Base-by-base conservation (phyloP, 192 early-diverging fungal species). In the Backusella mclennaniae region DNA sequence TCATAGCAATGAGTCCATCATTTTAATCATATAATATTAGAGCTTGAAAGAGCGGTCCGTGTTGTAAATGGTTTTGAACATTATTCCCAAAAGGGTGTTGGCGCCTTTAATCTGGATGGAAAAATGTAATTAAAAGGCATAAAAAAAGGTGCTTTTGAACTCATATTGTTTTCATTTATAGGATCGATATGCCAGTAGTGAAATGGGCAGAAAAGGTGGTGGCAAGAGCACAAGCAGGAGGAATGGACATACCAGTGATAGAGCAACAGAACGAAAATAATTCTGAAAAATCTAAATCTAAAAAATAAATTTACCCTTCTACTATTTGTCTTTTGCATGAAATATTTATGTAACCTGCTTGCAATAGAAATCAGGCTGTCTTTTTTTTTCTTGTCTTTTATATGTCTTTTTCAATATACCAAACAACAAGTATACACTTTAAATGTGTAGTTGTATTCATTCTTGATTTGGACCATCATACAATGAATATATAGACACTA, bases 31-130 rank as follows among this genome's bases (percentile, higher is more conserved):
- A 4, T 56, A 12, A 14, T 7, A 31, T 26, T 71, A 89, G 92
- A 90, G 31, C 84, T 95, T 56, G 85, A 84, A 23, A 83, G 90
- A 9, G 95, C 95, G 0, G 86, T 77, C 8, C 82, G 88, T 52
- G 95, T 97, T 71, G 84, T 95, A 35, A 80, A 91, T 35, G 93
- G 90, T 1, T 95, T 90, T 78, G 79, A 90, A 35, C 80, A 87
- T 39, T 85, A 92, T 81, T 83, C 86, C 29, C 79, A 82, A 74
- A 83, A 89, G 77, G 97, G 97, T 11, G 89, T 92, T 38, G 97
- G 97, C 67, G 96, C 96, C 21, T 98, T 97, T 84, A 90, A 88
- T 46, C 82, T 97, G 74, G 94, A 98, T 72, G 97, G 97, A 38
- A 96, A 97, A 85, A 94, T 96, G 91, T 89, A 92, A 77, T 33